These are phyloP conservation scores for slime mould (Dictyostelium discoideum) DNA, from an alignment of 78 protist species.

Conservation along the genomic window DNA sequence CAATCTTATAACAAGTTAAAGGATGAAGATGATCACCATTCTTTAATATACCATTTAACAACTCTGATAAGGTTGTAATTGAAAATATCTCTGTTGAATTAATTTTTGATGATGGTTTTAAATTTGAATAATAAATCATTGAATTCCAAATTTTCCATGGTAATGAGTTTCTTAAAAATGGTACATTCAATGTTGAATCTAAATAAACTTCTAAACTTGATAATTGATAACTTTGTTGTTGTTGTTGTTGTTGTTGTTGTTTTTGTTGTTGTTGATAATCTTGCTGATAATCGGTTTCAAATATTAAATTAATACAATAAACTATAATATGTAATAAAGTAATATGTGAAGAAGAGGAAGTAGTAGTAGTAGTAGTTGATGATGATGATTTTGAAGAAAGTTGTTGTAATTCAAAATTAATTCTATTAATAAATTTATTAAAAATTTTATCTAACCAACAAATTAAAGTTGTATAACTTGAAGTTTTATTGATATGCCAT, in stretches of 20 bases:
- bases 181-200: not conserved
- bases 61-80: not conserved
- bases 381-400: not conserved
- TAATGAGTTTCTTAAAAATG: not conserved
- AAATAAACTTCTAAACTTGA: not conserved
- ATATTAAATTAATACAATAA: slow-evolving; percentile 4
- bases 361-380: not conserved
- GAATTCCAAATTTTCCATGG: slow-evolving; percentile 35
- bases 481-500: not conserved
- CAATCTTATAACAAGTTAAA: not conserved
- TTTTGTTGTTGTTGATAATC: not conserved
- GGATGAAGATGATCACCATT: slow-evolving; percentile 11
- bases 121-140: slow-evolving; percentile 12
- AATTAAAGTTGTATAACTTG: not conserved
- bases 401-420: not conserved
- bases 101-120: not conserved
- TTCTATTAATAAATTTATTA: not conserved
- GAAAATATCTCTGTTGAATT: slow-evolving; percentile 5
- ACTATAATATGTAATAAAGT: slow-evolving; percentile 1
- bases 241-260: not conserved
- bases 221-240: not conserved
- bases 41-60: not conserved
- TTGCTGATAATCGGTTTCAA: not conserved
- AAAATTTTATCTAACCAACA: not conserved
- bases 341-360: not conserved